Evolutionary conservation across 495 filamentous ascomycete species (phyloP), one percentile per base, ranked within the genome.

Genomic region (Penicillium turbatum): DNA sequence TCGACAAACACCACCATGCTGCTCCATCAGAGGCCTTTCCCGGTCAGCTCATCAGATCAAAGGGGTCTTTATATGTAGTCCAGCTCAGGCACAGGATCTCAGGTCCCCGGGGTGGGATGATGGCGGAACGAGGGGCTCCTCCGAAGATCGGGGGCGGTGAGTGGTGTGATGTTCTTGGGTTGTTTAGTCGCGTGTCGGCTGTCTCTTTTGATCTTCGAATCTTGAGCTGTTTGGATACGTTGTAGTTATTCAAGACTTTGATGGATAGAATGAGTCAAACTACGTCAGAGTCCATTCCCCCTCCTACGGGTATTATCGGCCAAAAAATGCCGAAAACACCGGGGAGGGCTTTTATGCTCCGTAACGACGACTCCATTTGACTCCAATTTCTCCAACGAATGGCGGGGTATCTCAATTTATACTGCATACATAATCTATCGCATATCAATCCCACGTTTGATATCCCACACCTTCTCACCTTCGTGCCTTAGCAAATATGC

Each of bases 1-100:
- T 77, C 72, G 58, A 77, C 68, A 62, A 77, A 77, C 19, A 75
- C 71, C 56, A 77, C 73, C 73, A 77, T 77, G 27, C 56, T 72
- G 66, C 42, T 66, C 64, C 64, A 67, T 65, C 52, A 49, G 61
- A 62, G 51, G 48, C 51, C 19, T 45, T 32, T 51, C 45, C 41
- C 16, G 48, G 56, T 63, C 54, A 60, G 54, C 51, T 27, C 57
- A 66, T 66, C 57, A 61, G 61, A 63, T 55, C 38, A 51, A 31
- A 40, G 47, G 37, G 42, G 39, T 37, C 40, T 61, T 65, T 65
- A 63, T 57, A 63, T 48, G 21, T n/a, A n/a, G n/a, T 24, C 45
- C 46, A 32, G 46, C 37, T 49, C n/a, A 30, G 21, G 21, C 2
- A 24, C 21, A 24, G 21, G 26, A n/a, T n/a, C n/a, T 32, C 29